Conservation (phyloP, 306 rosid species). For the Prinsepia uniflora region DNA sequence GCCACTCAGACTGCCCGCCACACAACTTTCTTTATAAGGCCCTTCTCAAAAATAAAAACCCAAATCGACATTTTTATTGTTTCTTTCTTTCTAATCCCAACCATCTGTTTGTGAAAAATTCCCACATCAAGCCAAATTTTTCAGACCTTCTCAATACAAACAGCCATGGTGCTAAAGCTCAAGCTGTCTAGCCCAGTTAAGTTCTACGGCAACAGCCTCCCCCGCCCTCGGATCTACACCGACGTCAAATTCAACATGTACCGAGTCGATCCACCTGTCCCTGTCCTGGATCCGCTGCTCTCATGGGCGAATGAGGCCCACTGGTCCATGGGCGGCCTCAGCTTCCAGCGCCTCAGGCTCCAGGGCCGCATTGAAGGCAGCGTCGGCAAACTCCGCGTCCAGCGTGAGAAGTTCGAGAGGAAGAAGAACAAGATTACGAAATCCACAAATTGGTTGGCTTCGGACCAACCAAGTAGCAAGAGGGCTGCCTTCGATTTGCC, state of each 20-base stretch:
- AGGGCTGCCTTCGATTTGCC: slow-evolving; percentile 33
- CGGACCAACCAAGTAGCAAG: background rate
- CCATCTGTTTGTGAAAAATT: background rate
- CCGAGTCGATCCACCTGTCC: slow-evolving; percentile 61
- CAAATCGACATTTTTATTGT: background rate
- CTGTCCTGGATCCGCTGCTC: slow-evolving; percentile 57
- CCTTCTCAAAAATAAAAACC: background rate
- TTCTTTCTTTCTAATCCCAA: background rate
- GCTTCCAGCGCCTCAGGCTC: slow-evolving; percentile 63
- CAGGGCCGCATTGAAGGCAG: slow-evolving; percentile 84
- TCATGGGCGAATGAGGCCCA: slow-evolving; percentile 86
- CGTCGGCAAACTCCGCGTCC: slow-evolving; percentile 52
- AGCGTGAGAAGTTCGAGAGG: slow-evolving; percentile 38
- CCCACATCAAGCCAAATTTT: background rate
- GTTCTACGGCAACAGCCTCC: slow-evolving; percentile 83
- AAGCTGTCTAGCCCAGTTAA: slow-evolving; percentile 51
- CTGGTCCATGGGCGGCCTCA: slow-evolving; percentile 96
- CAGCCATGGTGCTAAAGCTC: slow-evolving; percentile 54
- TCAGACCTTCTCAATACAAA: background rate
- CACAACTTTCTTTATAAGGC: background rate
- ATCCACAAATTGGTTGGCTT: background rate
- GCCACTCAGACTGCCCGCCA: slow-evolving; percentile 18
- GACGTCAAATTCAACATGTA: slow-evolving; percentile 58
- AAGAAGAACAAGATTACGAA: slow-evolving; percentile 5
- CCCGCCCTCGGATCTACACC: slow-evolving; percentile 78